A percentile compares a stretch with the other conserved stretches of the same genome.
These are phyloP conservation scores for Termitomyces sp. DNA, from an alignment of 768 basidiomycete species.

Conservation along the genomic window DNA sequence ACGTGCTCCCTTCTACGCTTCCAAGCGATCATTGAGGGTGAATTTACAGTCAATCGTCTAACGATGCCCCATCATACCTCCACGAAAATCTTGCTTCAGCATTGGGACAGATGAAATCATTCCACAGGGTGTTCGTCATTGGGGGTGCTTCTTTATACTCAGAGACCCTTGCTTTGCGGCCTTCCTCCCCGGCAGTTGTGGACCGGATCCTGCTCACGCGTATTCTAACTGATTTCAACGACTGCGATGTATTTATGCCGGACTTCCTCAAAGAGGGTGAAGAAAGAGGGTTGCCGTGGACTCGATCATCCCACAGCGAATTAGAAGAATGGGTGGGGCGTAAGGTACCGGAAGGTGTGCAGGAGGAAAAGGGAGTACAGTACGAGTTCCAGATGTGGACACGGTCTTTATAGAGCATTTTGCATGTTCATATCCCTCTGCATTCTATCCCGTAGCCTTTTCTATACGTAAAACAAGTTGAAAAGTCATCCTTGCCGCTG, in stretches of 20 bases:
- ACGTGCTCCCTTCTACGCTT: slow-evolving; percentile 22
- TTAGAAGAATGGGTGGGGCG: slow-evolving; percentile 79
- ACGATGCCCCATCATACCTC: slow-evolving; percentile 29
- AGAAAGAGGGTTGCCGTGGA: slow-evolving; percentile 43
- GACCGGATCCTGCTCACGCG: slow-evolving; percentile 89
- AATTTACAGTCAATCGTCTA: slow-evolving; percentile 9
- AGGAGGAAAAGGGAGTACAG: slow-evolving; percentile 77
- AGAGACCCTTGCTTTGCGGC: slow-evolving; percentile 50
- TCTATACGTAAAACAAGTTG: neutral
- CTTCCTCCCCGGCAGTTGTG: slow-evolving; percentile 41
- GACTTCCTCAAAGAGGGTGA: slow-evolving; percentile 53
- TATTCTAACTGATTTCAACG: slow-evolving; percentile 66
- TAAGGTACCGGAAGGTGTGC: slow-evolving; percentile 69
- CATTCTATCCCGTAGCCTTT: neutral
- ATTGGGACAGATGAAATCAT: slow-evolving; percentile 25
- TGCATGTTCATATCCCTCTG: neutral
- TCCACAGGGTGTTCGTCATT: slow-evolving; percentile 77
- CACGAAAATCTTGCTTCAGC: slow-evolving; percentile 41
- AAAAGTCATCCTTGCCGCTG: slow-evolving; percentile 63
- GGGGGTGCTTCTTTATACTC: slow-evolving; percentile 89
- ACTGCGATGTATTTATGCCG: slow-evolving; percentile 87
- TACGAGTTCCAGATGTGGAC: slow-evolving; percentile 99
- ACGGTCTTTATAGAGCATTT: slow-evolving; percentile 25
- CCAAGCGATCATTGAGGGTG: neutral
- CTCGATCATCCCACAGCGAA: slow-evolving; percentile 52